Base-by-base conservation (phyloP, 2,329 filamentous ascomycete species). In the Talaromyces pinophilus region DNA sequence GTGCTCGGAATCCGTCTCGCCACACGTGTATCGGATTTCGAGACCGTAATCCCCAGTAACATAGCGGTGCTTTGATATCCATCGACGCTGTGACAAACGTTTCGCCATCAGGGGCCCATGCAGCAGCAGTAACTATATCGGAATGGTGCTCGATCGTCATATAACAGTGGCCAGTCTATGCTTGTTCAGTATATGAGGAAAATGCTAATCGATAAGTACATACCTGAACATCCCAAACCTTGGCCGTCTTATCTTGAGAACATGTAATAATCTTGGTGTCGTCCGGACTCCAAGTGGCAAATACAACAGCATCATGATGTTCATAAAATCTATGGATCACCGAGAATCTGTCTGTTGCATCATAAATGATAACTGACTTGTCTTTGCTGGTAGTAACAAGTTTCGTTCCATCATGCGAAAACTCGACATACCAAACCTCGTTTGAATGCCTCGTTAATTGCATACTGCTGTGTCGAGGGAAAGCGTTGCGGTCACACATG, bases 361-460 rank as follows among this genome's bases (percentile, higher is more conserved):
- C 90, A 81, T 95, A 98, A 66, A 99, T 91, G 64, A 92, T 84
- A 59, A 96, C 90, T 7, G 85, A 84, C 33, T 87, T 87, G 68
- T 92, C 91, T 71, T 87, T 87, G 60, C 94, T 92, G 67, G 92
- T 91, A 42, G 92, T 94, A 1, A 93, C 95, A 65, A 99, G 80
- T 72, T 87, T 90, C 25, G 85, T 87, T 17, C 95, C 95, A 72
- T 97, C 89, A 68, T 96, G 89, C 5, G 94, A 98, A 77, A 97
- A 99, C 62, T 90, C 86, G 11, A 97, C 84, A 73, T 92, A 91
- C 93, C 94, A 99, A 13, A 97, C 90, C 79, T 99, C 94, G 66
- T 92, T 91, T 0, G 81, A 82, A 73, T 96, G 89, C 64, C 92
- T 85, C 33, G 84, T 84, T 3, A 98, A 83, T 72, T 96, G 90